Evolutionary conservation across 2,329 filamentous ascomycete genomes (phyloP).

Genomic region (Akanthomyces uredinophilus): DNA sequence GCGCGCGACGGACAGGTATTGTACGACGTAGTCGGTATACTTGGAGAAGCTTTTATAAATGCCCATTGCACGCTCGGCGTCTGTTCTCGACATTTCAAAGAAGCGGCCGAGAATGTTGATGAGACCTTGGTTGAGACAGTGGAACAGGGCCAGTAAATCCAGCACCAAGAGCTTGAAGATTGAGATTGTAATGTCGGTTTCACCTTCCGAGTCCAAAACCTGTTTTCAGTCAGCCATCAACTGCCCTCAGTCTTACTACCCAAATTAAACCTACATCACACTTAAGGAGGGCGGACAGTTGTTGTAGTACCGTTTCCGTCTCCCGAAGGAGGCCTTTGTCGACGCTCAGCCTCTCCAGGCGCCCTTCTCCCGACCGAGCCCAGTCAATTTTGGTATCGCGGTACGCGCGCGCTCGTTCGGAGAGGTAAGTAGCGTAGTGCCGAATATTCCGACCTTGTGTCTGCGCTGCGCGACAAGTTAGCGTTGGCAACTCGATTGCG

Average conservation of each 20-base stretch:
- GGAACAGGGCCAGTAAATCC: constrained; percentile 84
- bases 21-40: constrained; percentile 88
- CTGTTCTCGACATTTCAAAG: constrained; percentile 94
- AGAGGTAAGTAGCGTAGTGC: constrained; percentile 82
- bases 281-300: constrained; percentile 78
- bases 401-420: constrained; percentile 75
- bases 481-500: background rate
- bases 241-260: background rate
- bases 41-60: constrained; percentile 90
- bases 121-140: constrained; percentile 92
- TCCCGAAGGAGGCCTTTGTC: constrained; percentile 91
- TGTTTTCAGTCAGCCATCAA: constrained; percentile 30
- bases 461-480: constrained; percentile 57
- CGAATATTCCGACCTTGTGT: constrained; percentile 92
- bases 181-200: constrained; percentile 94
- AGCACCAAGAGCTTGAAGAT: constrained; percentile 88
- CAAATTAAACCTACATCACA: constrained; percentile 66
- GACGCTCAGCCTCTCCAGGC: constrained; percentile 78
- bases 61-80: constrained; percentile 84
- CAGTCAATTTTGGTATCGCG: constrained; percentile 84
- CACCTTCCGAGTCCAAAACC: constrained; percentile 81
- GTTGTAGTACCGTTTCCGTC: constrained; percentile 83
- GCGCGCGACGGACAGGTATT: constrained; percentile 80
- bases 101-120: constrained; percentile 97
- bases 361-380: constrained; percentile 75